Percentiles rank a stretch among this genome's conserved stretches.
Conservation (phyloP, 805 yeast genomes). For the Schizosaccharomyces osmophilus region DNA sequence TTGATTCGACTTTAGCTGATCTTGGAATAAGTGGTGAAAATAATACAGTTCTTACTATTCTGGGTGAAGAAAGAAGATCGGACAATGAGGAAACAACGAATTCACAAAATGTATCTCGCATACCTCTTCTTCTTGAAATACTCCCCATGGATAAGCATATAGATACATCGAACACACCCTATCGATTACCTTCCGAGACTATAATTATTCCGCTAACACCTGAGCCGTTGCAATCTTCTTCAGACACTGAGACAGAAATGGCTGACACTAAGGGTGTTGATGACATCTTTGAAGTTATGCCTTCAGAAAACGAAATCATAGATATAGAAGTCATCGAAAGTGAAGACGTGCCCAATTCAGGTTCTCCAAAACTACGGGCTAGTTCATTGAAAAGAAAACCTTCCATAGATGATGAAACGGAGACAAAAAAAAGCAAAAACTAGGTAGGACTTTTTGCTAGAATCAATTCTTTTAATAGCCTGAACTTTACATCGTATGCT, state of each 20-base stretch:
- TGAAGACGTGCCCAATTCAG: too few relatives aligned
- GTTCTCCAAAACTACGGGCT: too few relatives aligned
- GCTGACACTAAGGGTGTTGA: background rate
- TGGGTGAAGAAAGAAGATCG: background rate
- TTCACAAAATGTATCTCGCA: background rate
- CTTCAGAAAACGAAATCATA: too few relatives aligned
- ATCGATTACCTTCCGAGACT: background rate
- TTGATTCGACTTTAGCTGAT: conserved; percentile 22
- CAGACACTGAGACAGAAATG: background rate
- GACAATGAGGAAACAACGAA: too few relatives aligned
- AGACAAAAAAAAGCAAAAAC: too few relatives aligned
- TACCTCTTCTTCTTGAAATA: background rate
- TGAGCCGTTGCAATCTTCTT: background rate
- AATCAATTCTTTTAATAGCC: too few relatives aligned
- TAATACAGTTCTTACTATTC: background rate
- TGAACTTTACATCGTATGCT: too few relatives aligned
- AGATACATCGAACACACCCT: background rate
- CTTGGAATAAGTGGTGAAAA: conserved; percentile 18
- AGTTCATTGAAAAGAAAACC: too few relatives aligned
- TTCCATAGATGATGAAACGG: too few relatives aligned
- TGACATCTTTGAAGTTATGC: background rate
- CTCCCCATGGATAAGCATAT: background rate
- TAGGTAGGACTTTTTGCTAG: too few relatives aligned
- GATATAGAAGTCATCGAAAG: too few relatives aligned
- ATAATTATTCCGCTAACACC: background rate